Evolutionary conservation across 305 asterid species (phyloP).

Genomic region (Rubia tinctorum): DNA sequence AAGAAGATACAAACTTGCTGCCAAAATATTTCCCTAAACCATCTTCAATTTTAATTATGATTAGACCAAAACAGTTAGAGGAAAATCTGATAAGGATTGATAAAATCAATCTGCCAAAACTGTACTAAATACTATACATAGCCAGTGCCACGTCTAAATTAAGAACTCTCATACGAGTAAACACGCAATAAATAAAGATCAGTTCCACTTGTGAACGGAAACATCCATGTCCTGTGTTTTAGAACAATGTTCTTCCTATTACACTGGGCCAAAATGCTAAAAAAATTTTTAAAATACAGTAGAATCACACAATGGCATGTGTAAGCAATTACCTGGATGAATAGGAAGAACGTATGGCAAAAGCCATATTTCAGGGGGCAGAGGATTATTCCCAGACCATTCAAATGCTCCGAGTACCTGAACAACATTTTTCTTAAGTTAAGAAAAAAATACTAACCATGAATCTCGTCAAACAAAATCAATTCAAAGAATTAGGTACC

Average conservation of each 20-base stretch:
- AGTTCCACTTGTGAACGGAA: neutral
- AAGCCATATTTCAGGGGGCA: conserved; percentile 97
- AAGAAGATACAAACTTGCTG: neutral
- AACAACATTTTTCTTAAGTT: neutral
- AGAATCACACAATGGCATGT: too few relatives aligned
- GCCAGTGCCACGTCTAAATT: neutral
- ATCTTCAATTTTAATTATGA: neutral
- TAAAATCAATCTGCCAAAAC: neutral
- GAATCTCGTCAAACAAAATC: neutral
- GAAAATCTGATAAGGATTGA: neutral
- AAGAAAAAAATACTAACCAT: neutral
- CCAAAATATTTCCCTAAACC: neutral
- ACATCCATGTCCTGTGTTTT: neutral
- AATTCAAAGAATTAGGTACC: conserved; percentile 31
- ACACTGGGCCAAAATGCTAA: neutral
- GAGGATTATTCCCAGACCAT: conserved; percentile 96
- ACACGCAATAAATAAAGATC: neutral
- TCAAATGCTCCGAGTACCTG: conserved; percentile 95
- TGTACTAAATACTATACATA: neutral
- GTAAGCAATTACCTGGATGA: conserved; percentile 76
- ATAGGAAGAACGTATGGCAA: conserved; percentile 74
- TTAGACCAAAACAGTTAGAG: neutral
- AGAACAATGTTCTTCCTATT: neutral
- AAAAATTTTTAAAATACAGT: too few relatives aligned
- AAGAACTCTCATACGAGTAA: neutral